A percentile compares a stretch with the other conserved stretches of the same genome.
Evolutionary conservation across 148 eudicot species (phyloP).

Genomic region (Dysphania ambrosioides): DNA sequence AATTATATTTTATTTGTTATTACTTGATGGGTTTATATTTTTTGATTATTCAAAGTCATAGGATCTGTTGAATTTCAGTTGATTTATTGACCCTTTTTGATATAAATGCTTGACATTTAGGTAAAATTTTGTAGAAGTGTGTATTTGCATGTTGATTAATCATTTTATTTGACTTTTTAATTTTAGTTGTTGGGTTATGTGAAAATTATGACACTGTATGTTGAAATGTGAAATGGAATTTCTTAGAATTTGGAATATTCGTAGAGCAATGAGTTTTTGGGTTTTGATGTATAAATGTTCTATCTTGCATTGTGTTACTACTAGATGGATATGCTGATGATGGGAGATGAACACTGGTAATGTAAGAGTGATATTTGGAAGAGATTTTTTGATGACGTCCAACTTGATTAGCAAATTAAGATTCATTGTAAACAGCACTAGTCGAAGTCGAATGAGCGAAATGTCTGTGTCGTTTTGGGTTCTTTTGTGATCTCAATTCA

Average conservation of each 20-base stretch:
- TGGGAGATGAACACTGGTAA: neutral
- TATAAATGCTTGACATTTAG: neutral
- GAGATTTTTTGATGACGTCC: neutral
- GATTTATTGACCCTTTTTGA: neutral
- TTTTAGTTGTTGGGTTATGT: neutral
- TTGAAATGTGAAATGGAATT: constrained; percentile 6
- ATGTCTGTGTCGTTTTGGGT: neutral
- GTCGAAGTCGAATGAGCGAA: neutral
- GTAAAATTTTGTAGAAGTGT: neutral
- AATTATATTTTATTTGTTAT: neutral
- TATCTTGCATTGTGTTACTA: neutral
- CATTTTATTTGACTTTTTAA: constrained; percentile 1
- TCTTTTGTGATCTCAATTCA: neutral
- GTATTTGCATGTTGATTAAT: neutral
- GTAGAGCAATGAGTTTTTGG: neutral
- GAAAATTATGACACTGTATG: neutral
- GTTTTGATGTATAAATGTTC: neutral
- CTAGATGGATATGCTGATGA: neutral
- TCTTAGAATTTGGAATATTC: neutral
- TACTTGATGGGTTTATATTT: neutral
- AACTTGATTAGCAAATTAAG: neutral
- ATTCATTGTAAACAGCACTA: neutral
- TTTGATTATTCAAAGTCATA: constrained; percentile 14
- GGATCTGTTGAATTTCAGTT: constrained; percentile 2
- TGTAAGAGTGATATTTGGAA: neutral